Base-by-base conservation (phyloP, 2,329 filamentous ascomycete genomes). In the Chaetomiaceae sp. region DNA sequence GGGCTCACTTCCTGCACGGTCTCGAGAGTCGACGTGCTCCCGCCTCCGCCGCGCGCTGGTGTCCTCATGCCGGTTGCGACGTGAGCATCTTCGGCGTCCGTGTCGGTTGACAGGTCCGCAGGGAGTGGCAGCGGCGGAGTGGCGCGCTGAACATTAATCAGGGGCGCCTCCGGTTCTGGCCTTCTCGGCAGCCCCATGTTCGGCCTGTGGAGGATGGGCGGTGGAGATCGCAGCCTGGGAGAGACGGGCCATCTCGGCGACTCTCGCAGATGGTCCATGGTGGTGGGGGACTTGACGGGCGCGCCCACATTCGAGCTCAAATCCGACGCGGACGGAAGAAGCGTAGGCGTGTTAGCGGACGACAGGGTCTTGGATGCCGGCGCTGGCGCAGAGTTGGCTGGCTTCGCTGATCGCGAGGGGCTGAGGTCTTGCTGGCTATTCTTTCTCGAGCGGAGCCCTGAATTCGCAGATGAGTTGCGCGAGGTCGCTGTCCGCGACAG, bases 1-100 rank as follows among this genome's bases (percentile, higher is more conserved):
- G 89, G 81, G 71, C 89, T 94, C 50, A 87, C 85, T 75, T 96
- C 92, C 67, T 96, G 88, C 15, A 97, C 92, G 0, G 94, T 96
- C 71, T 95, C 92, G 53, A 96, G 74, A 44, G 82, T 82, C 45
- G 85, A 78, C 33, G 75, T 79, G 47, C 78, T 80, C 53, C 77
- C 80, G 65, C 77, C 83, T 48, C 78, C 75, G 55, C 79, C 81
- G 60, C 84, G 78, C 31, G 76, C 78, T 20, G 83, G 82, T 17
- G 83, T 82, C 66, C 79, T 74, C 72, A 81, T 74, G 46, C 82
- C 82, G 19, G 80, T 72, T 40, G 71, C 70, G n/a, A 71, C 62
- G 36, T 74, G 69, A 11, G 66, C 59, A 36, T 83, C 81, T 60
- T 83, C 81, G 51, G 69, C 69, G 57, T 83, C 80, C 60, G 71